Percentiles rank a stretch among this genome's conserved stretches.
Conservation (phyloP, 2,329 filamentous ascomycete genomes). For the Fonsecaea erecta region DNA sequence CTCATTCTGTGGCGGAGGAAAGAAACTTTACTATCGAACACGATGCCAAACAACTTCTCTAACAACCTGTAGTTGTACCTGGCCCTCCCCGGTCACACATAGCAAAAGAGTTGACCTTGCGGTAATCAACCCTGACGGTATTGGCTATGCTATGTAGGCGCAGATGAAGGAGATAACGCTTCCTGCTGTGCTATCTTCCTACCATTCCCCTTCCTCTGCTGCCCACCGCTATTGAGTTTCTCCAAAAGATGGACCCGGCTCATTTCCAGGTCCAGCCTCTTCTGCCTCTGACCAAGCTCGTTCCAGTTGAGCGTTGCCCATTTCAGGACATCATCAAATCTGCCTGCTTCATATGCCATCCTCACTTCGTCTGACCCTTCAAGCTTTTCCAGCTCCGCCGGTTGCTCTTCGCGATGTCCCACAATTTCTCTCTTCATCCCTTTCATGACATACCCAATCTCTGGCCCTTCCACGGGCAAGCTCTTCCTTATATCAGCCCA, state of each 20-base stretch:
- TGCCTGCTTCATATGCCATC: constrained; percentile 14
- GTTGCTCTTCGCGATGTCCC: constrained; percentile 1
- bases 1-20: too few species aligned
- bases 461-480: constrained; percentile 19
- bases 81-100: too few species aligned
- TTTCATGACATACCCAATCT: constrained; percentile 27
- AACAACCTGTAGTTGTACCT: too few species aligned
- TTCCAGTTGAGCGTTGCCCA: constrained; percentile 25
- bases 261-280: constrained; percentile 13
- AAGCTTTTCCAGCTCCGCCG: not conserved
- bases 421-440: constrained; percentile 30
- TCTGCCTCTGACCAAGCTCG: constrained; percentile 20
- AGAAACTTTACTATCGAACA: too few species aligned
- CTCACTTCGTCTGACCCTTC: constrained; percentile 1
- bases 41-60: too few species aligned
- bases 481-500: constrained; percentile 32
- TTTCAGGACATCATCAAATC: constrained; percentile 22
- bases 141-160: too few species aligned
- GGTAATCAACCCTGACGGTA: too few species aligned
- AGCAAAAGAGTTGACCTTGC: too few species aligned
- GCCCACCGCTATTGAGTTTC: constrained; percentile 4
- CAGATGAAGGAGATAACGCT: too few species aligned
- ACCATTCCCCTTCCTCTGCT: not conserved
- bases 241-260: constrained; percentile 8
- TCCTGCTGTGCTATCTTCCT: not conserved